Evolutionary conservation across 78 protist species (phyloP), one percentile per base, ranked within the genome.

Genomic region (Cavenderia fasciculata): DNA sequence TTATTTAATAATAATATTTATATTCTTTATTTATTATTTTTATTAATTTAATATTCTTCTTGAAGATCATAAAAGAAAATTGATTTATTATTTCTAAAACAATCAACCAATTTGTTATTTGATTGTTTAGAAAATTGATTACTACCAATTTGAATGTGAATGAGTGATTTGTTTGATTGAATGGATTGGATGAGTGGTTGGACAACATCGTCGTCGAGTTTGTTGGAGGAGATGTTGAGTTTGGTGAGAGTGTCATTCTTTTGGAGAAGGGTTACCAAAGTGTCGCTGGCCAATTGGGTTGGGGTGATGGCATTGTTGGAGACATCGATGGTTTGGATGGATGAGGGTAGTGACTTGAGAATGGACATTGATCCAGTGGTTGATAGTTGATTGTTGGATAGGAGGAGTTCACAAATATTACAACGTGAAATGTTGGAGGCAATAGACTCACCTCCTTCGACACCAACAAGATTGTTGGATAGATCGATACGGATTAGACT

Each of bases 41-140:
- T 27, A 27, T 27, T 2, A 7, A 57, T 8, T 82, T 65, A 82
- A 8, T 29, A 36, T 43, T 82, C 78, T 21, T 82, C 90, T 43
- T 68, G 79, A 31, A 82, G 33, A 68, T 82, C 90, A 68, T 82
- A 82, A 41, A 66, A 82, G 38, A 31, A 82, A 31, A 82, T 82
- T 23, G 90, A 82, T 68, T 82, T 82, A 21, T 82, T 82, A 59
- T 61, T 52, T 57, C 65, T 59, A 44, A 82, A 68, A 23, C 66
- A 27, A 27, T 82, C 41, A 16, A 82, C 54, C 7, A 82, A 47
- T 40, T 34, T 4, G 44, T 82, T 82, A 43, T 82, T 82, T 38
- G 90, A 65, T 51, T 43, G 46, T 57, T 82, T 65, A 19, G 90
- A 52, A 52, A 82, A 82, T 57, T 82, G 76, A 25, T 82, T 82